Evolutionary conservation across 306 rosid species (phyloP).

Genomic region (Acacia acuminata): DNA sequence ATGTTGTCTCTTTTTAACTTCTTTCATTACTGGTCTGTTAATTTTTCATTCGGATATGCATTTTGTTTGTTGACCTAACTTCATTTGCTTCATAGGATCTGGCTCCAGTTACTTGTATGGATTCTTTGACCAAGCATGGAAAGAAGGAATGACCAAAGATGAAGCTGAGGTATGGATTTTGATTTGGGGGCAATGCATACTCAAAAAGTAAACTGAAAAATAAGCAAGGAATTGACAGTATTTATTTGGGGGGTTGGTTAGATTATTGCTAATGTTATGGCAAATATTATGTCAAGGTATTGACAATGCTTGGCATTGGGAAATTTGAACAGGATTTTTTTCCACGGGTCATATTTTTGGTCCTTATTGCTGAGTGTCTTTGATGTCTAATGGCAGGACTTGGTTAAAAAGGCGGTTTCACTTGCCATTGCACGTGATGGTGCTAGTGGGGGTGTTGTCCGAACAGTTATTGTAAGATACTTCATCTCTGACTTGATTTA

Average conservation of each 20-base stretch:
- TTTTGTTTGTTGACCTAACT: not conserved
- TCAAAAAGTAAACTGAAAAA: not conserved
- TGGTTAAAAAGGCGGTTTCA: constrained; percentile 91
- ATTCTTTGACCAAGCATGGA: constrained; percentile 96
- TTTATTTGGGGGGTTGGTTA: constrained; percentile 3
- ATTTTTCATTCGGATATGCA: constrained; percentile 13
- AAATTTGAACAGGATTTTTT: not conserved
- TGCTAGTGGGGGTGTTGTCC: constrained; percentile 99
- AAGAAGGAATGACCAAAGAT: constrained; percentile 92
- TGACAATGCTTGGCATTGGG: not conserved
- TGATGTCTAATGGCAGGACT: constrained; percentile 48
- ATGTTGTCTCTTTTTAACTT: not conserved
- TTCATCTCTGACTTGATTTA: not conserved
- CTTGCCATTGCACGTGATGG: constrained; percentile 98
- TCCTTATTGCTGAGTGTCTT: constrained; percentile 17
- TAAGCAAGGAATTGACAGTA: not conserved
- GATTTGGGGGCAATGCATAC: constrained; percentile 16
- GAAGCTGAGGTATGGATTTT: constrained; percentile 87
- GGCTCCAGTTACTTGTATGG: constrained; percentile 98
- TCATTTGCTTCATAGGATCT: constrained; percentile 62
- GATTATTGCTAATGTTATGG: not conserved
- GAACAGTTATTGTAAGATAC: constrained; percentile 80
- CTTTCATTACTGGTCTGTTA: not conserved
- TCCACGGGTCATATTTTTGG: constrained; percentile 19
- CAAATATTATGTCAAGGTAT: constrained; percentile 4